A percentile compares a stretch with the other conserved stretches of the same genome.
These are phyloP conservation scores for Neurospora sp. DNA, from an alignment of 495 filamentous ascomycete species.

Conservation along the genomic window DNA sequence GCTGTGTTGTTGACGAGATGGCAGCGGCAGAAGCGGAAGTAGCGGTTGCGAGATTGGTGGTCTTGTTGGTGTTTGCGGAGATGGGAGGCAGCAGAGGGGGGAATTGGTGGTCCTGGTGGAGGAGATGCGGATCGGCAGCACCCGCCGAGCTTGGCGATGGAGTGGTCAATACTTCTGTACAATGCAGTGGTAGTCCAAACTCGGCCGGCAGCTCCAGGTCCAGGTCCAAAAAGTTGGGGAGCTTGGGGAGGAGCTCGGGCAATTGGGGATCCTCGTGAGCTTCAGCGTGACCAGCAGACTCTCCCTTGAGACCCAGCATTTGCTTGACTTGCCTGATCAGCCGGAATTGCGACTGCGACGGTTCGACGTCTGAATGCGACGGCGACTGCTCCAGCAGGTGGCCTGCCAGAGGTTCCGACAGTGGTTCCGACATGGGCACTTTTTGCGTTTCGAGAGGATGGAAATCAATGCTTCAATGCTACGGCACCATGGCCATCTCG, in stretches of 20 bases:
- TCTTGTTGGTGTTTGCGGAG: neutral
- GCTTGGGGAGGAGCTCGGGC: neutral
- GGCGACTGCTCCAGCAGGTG: neutral
- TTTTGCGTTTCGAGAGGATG: neutral
- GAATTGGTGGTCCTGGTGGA: neutral
- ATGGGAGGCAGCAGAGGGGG: neutral
- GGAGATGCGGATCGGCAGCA: neutral
- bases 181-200: neutral
- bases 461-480: neutral
- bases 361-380: neutral
- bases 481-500: neutral
- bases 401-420: neutral
- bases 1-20: constrained; percentile 3
- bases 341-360: neutral
- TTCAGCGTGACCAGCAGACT: neutral
- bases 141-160: neutral
- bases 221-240: neutral
- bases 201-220: neutral
- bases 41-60: neutral
- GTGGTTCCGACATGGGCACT: neutral
- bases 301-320: neutral
- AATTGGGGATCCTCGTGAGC: neutral
- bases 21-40: neutral
- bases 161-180: neutral
- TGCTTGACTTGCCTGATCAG: neutral